Conservation (phyloP, 2,329 filamentous ascomycete species). For the Claviceps arundinis region DNA sequence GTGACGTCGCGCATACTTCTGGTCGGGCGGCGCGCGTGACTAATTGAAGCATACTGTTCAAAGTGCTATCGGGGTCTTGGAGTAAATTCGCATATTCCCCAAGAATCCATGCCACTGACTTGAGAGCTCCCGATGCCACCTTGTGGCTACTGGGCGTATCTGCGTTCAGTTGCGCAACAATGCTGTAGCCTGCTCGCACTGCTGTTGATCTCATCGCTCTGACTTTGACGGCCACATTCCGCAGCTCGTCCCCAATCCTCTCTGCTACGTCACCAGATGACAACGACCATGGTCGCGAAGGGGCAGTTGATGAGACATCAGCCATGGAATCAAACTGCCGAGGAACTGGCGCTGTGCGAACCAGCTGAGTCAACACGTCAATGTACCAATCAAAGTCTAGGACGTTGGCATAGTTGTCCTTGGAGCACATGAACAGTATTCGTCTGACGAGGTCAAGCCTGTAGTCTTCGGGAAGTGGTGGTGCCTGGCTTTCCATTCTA, state of each 20-base stretch:
- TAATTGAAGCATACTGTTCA: slow-evolving; percentile 62
- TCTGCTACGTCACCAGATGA: slow-evolving; percentile 40
- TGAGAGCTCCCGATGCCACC: slow-evolving; percentile 53
- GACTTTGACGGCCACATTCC: slow-evolving; percentile 86
- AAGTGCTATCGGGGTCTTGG: slow-evolving; percentile 52
- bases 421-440: slow-evolving; percentile 80
- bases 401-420: slow-evolving; percentile 75
- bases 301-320: slow-evolving; percentile 15
- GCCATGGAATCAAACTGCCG: slow-evolving; percentile 24
- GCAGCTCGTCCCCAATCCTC: slow-evolving; percentile 70
- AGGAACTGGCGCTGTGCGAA: slow-evolving; percentile 52
- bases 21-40: slow-evolving; percentile 43
- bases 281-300: slow-evolving; percentile 7
- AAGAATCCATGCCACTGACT: slow-evolving; percentile 69
- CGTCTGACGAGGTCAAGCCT: slow-evolving; percentile 67
- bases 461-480: slow-evolving; percentile 74
- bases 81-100: slow-evolving; percentile 78
- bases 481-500: slow-evolving; percentile 25
- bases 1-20: slow-evolving; percentile 59
- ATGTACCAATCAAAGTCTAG: slow-evolving; percentile 97
- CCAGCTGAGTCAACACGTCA: slow-evolving; percentile 72
- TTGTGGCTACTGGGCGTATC: slow-evolving; percentile 41
- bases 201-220: slow-evolving; percentile 67
- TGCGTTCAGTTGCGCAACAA: slow-evolving; percentile 45
- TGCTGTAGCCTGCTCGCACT: slow-evolving; percentile 69